Conservation (phyloP, 2,329 filamentous ascomycete genomes). For the Chrysoporthe austroafricana region DNA sequence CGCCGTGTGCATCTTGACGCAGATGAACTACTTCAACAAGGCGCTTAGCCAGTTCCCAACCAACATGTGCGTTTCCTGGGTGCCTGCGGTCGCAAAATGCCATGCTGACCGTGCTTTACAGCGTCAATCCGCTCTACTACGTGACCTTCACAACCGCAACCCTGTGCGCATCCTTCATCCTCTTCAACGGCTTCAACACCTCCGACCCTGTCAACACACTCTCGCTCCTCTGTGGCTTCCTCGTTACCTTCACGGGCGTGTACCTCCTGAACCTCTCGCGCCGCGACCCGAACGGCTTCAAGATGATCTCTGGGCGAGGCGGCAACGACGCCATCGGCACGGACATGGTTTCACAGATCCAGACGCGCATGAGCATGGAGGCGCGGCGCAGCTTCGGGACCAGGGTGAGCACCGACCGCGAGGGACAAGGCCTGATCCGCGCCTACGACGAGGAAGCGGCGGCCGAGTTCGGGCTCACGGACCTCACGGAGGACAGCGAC, state of each 20-base stretch:
- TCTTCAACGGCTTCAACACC: conserved; percentile 96
- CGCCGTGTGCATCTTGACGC: conserved; percentile 89
- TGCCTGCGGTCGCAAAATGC: conserved; percentile 10
- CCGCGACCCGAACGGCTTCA: conserved; percentile 80
- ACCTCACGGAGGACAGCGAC: conserved; percentile 78
- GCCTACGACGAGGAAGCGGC: conserved; percentile 85
- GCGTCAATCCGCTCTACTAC: conserved; percentile 95
- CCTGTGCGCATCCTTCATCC: conserved; percentile 90
- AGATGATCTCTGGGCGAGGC: conserved; percentile 62
- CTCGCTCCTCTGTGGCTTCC: conserved; percentile 88
- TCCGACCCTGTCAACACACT: conserved; percentile 89
- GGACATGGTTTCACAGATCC: conserved; percentile 85
- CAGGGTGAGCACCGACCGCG: conserved; percentile 68
- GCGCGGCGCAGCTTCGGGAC: conserved; percentile 72
- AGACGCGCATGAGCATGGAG: conserved; percentile 94
- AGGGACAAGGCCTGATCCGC: conserved; percentile 77
- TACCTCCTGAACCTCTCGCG: conserved; percentile 96
- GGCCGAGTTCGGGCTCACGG: conserved; percentile 73
- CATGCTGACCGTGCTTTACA: conserved; percentile 45
- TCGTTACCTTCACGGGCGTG: conserved; percentile 93
- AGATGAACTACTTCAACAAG: conserved; percentile 99
- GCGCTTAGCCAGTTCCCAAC: conserved; percentile 95
- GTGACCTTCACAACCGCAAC: conserved; percentile 97
- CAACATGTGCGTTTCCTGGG: conserved; percentile 74
- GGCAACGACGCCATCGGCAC: conserved; percentile 82